Conservation (phyloP, 352 stramenopile species). For the Pythium grandisporangium region DNA sequence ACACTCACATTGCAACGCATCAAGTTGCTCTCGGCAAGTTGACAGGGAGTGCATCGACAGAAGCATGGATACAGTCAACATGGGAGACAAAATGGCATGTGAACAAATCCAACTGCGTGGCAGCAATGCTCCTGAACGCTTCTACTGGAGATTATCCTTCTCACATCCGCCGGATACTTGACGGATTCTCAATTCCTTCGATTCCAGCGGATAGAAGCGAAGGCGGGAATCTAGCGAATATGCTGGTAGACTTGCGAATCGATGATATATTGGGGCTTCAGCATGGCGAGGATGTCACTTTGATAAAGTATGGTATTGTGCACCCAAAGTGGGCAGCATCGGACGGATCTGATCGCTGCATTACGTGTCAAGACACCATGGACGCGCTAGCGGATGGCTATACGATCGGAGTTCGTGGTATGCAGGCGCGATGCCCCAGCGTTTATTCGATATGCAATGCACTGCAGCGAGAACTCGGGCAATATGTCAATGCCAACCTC, state of each 20-base stretch:
- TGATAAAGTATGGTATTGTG: slow-evolving; percentile 11
- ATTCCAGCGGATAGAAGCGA: too few species aligned
- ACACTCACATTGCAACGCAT: too few species aligned
- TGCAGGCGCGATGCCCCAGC: slow-evolving; percentile 13
- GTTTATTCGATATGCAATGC: slow-evolving; percentile 7
- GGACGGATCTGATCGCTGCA: background rate
- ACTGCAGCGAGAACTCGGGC: slow-evolving; percentile 16
- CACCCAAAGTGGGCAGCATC: slow-evolving; percentile 14
- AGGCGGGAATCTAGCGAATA: too few species aligned
- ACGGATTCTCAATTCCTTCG: slow-evolving; percentile 10
- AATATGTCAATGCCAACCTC: slow-evolving; percentile 26
- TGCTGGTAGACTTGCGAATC: too few species aligned
- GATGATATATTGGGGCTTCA: too few species aligned
- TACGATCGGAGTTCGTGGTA: slow-evolving; percentile 19
- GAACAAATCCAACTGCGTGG: background rate
- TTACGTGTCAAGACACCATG: slow-evolving; percentile 8
- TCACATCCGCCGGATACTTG: background rate
- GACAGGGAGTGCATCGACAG: too few species aligned
- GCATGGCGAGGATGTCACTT: slow-evolving; percentile 18
- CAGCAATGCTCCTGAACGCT: background rate
- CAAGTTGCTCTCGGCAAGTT: too few species aligned
- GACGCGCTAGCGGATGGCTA: slow-evolving; percentile 11
- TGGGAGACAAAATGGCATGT: slow-evolving; percentile 12
- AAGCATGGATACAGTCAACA: slow-evolving; percentile 2
- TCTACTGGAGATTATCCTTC: background rate